phyloP scores from a whole-genome alignment of 805 yeast species.

The Ogataea zsoltii region DNA sequence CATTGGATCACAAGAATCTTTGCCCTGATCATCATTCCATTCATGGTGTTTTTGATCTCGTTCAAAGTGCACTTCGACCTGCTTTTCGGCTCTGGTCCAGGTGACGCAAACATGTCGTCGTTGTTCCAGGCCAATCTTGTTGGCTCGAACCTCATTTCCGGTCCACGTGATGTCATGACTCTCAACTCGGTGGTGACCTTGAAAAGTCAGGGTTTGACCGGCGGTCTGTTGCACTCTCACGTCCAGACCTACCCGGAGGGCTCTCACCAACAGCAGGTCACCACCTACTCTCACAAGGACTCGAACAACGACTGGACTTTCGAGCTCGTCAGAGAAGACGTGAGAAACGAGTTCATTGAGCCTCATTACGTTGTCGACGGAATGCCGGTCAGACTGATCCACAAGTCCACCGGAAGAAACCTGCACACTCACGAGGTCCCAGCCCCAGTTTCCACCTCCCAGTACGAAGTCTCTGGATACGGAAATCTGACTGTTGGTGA shows the following conservation, averaged over 20 bases:
- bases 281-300: slow-evolving; percentile 90
- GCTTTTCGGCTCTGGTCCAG: slow-evolving; percentile 75
- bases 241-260: slow-evolving; percentile 85
- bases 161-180: slow-evolving; percentile 64
- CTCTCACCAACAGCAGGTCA: slow-evolving; percentile 89
- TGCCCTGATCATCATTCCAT: slow-evolving; percentile 66
- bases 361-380: slow-evolving; percentile 54
- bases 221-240: slow-evolving; percentile 86
- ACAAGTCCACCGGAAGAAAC: slow-evolving; percentile 67
- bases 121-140: slow-evolving; percentile 84
- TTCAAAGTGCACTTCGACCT: slow-evolving; percentile 78
- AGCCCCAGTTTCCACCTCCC: slow-evolving; percentile 68
- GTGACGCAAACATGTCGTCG: slow-evolving; percentile 88
- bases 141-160: slow-evolving; percentile 62
- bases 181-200: slow-evolving; percentile 63
- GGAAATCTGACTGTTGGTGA: slow-evolving; percentile 76
- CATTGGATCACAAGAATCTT: slow-evolving; percentile 71
- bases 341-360: slow-evolving; percentile 34
- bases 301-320: slow-evolving; percentile 80
- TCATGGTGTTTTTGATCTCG: slow-evolving; percentile 57
- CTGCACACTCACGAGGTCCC: slow-evolving; percentile 80
- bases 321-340: slow-evolving; percentile 55
- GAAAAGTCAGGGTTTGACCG: slow-evolving; percentile 70
- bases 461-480: slow-evolving; percentile 86
- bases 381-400: slow-evolving; percentile 69